Evolutionary conservation across 768 basidiomycete genomes (phyloP).

Genomic region (Suillus clintonianus): DNA sequence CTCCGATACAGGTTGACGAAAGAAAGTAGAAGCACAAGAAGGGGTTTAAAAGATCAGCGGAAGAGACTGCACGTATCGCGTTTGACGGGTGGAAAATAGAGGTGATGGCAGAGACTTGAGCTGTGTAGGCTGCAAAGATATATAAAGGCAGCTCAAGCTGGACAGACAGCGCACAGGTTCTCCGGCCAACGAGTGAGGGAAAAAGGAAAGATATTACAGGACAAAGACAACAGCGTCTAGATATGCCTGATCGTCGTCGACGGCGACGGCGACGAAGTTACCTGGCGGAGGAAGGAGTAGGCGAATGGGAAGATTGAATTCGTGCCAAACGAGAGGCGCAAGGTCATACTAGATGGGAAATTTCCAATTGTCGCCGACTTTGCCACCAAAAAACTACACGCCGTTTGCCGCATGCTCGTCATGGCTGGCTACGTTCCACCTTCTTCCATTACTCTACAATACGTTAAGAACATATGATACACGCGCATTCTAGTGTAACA

Average conservation of each 20-base stretch:
- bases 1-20: neutral
- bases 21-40: neutral
- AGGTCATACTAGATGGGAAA: conserved; percentile 41
- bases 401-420: conserved; percentile 22
- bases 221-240: conserved; percentile 9
- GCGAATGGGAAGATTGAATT: conserved; percentile 24
- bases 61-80: conserved; percentile 5
- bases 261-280: neutral
- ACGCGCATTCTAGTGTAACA: neutral
- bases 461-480: neutral
- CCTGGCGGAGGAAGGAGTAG: neutral
- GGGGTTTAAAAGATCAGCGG: neutral
- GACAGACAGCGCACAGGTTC: conserved; percentile 7
- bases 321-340: conserved; percentile 33
- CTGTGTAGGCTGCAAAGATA: conserved; percentile 15
- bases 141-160: conserved; percentile 11
- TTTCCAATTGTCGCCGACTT: conserved; percentile 21
- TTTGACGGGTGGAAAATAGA: conserved; percentile 9
- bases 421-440: neutral
- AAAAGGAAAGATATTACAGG: conserved; percentile 6
- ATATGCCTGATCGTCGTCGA: conserved; percentile 6
- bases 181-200: conserved; percentile 1
- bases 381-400: conserved; percentile 30
- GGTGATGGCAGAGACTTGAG: conserved; percentile 10
- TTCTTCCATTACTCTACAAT: conserved; percentile 1